Evolutionary conservation across 345 rosid species (phyloP).

Genomic region (Ricinus communis): DNA sequence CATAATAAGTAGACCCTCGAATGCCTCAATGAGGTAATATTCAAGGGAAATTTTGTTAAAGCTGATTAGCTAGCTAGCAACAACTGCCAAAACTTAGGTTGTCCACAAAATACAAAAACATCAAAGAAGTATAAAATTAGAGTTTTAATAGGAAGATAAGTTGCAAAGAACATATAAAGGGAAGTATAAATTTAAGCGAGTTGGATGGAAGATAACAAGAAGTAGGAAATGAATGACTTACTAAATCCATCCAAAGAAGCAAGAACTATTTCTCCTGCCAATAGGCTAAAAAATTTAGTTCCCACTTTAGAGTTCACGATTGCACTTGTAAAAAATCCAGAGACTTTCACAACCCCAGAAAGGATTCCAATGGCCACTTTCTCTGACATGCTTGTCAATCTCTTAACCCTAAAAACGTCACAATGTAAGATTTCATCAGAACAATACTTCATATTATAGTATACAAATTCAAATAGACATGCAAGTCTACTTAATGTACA

Average conservation of each 20-base stretch:
- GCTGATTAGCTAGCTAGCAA: no score
- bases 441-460: not conserved
- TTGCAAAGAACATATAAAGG: no score
- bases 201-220: not conserved
- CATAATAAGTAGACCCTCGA: no score
- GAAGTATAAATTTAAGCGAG: no score
- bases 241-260: constrained; percentile 96
- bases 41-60: no score
- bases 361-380: constrained; percentile 70
- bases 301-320: constrained; percentile 83
- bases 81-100: no score
- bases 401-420: constrained; percentile 63
- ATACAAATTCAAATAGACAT: not conserved
- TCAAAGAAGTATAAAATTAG: not conserved
- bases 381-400: constrained; percentile 84
- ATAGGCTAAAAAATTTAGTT: constrained; percentile 70
- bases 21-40: no score
- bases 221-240: constrained; percentile 39
- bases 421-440: not conserved
- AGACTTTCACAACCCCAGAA: constrained; percentile 78
- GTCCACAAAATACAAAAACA: no score
- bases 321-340: constrained; percentile 72
- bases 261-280: constrained; percentile 88
- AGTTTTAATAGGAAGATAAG: no score
- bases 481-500: not conserved